A percentile compares a stretch with the other conserved stretches of the same genome.
Evolutionary conservation across 1,139 yeast species (phyloP).

Genomic region (Blastobotrys apis): DNA sequence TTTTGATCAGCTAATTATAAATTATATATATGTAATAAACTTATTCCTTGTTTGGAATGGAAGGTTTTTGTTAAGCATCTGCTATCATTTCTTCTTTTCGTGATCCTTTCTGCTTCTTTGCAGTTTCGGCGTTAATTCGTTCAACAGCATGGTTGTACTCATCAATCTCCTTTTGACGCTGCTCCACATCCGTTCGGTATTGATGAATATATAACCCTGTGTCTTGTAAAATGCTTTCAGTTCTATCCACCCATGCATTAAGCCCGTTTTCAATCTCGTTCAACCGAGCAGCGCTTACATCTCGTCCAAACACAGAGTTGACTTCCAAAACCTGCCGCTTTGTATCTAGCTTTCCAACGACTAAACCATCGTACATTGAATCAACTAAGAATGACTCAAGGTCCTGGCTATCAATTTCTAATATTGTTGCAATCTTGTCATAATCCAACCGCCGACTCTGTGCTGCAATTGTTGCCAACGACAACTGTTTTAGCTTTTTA

Average conservation of each 20-base stretch:
- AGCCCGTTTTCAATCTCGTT: constrained; percentile 17
- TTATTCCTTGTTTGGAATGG: neutral
- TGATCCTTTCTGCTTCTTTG: neutral
- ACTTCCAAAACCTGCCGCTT: constrained; percentile 22
- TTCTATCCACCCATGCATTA: constrained; percentile 13
- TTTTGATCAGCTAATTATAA: neutral
- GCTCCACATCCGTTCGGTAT: constrained; percentile 3
- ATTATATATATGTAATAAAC: too few relatives aligned
- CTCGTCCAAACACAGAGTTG: constrained; percentile 23
- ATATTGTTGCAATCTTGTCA: constrained; percentile 13
- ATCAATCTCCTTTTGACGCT: constrained; percentile 1
- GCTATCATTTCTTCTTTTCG: neutral
- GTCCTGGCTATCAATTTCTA: constrained; percentile 16
- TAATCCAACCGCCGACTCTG: constrained; percentile 17
- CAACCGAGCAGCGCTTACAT: constrained; percentile 20
- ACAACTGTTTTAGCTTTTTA: constrained; percentile 23
- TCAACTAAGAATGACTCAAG: constrained; percentile 28
- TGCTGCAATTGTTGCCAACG: constrained; percentile 22
- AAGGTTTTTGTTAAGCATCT: neutral
- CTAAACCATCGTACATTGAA: constrained; percentile 26
- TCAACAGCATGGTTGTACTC: constrained; percentile 8
- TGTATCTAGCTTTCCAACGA: constrained; percentile 28
- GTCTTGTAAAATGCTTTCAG: constrained; percentile 6
- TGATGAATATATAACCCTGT: constrained; percentile 6
- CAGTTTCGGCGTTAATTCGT: constrained; percentile 1